Evolutionary conservation across 1,139 yeast species (phyloP).

Genomic region (Protomyces inundatus): DNA sequence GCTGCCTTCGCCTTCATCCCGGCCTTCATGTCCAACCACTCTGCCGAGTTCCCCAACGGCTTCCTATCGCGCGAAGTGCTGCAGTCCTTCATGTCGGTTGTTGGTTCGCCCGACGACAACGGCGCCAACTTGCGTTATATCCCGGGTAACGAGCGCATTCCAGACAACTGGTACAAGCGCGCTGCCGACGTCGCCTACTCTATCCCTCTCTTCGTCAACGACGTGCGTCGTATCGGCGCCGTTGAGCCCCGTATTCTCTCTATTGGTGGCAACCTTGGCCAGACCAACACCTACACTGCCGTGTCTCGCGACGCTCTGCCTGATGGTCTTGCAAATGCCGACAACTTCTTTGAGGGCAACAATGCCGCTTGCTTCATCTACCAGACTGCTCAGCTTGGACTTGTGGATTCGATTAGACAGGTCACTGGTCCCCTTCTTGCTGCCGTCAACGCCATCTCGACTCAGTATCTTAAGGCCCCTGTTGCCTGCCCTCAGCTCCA

Average conservation of each 20-base stretch:
- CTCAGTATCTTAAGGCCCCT: conserved; percentile 2
- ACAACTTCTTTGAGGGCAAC: conserved; percentile 5
- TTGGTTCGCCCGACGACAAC: background rate
- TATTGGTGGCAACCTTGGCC: conserved; percentile 18
- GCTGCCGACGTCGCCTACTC: conserved; percentile 3
- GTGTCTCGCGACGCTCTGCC: background rate
- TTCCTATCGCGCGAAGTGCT: conserved; percentile 15
- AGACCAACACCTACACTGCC: conserved; percentile 14
- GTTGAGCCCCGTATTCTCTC: conserved; percentile 2
- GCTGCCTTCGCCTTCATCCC: conserved; percentile 24
- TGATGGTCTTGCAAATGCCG: conserved; percentile 1
- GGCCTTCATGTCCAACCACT: conserved; percentile 26
- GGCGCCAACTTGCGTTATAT: conserved; percentile 2
- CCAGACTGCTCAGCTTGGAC: background rate
- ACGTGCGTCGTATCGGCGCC: background rate
- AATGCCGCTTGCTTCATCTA: conserved; percentile 6
- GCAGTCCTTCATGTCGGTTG: conserved; percentile 18
- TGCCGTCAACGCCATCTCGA: conserved; percentile 7
- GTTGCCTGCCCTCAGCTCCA: background rate
- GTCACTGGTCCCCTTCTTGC: background rate
- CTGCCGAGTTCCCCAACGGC: conserved; percentile 23
- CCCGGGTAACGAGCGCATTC: conserved; percentile 19
- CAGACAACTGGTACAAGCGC: conserved; percentile 23
- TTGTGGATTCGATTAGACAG: background rate
- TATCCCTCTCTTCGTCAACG: background rate